Base-by-base conservation (phyloP, 768 basidiomycete genomes). In the Suillus placidus region DNA sequence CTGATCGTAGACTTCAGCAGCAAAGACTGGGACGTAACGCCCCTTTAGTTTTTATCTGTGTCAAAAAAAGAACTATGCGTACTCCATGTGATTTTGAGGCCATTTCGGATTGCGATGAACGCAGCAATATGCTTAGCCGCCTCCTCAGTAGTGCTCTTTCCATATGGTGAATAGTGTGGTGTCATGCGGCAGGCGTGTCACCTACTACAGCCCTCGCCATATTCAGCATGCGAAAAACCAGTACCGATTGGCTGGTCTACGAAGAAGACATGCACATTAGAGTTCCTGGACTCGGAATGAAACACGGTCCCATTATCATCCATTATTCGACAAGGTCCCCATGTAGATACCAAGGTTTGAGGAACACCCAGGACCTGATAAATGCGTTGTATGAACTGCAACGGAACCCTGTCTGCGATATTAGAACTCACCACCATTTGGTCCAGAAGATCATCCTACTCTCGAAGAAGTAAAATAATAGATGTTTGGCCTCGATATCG, bases 381-480 rank as follows among this genome's bases (percentile, higher is more conserved):
- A 20, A 30, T 10, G 16, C 18, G 30, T 5, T 12, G 9, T 60
- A 13, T 5, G 13, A 45, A 54, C 23, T 34, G 35, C 40, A 40
- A 30, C 20, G 6, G 35, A 62, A 26, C 4, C 2, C 34, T 51
- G 18, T 16, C 14, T 18, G 18, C 9, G 35, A 79, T 77, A 1
- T 78, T 18, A 8, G 16, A 78, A 67, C 83, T 77, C 58, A 61
- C 89, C 89, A 67, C 84, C 84, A 64, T 82, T 26, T 82, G 23
- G 80, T 82, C 81, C 81, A 82, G 71, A 88, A 84, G 12, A 88
- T 85, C 9, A 88, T 80, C 66, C 91, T 78, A 67, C 86, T 88
- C 76, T 91, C 88, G 73, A 91, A 91, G 77, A 91, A 91, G 75
- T 90, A 90, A 78, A 91, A 90, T 74, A 88, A 88, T 49, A 89